Base-by-base conservation (phyloP, 2,329 filamentous ascomycete genomes). In the Fusarium xyrophilum region DNA sequence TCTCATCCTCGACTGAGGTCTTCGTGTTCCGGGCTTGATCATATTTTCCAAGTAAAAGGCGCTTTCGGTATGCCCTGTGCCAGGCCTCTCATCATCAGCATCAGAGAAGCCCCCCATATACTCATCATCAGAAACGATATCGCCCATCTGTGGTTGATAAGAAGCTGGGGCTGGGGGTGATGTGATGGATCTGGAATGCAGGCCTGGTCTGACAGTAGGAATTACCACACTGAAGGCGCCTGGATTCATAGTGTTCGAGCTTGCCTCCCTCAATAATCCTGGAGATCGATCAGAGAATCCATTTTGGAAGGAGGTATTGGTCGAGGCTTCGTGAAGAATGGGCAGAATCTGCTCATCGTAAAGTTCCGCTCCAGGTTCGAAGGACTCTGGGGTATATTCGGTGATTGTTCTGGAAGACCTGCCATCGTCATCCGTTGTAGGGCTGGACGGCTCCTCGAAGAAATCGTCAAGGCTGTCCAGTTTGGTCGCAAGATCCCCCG, bases 341-440 rank as follows among this genome's bases (percentile, higher is more conserved):
- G 95, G 95, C 14, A 96, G 84, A 10, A 96, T 96, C 76, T 97
- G 93, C 77, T 97, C 93, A 73, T 97, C 94, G 78, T 98, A 97
- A 1, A 97, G 81, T 75, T 93, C 89, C 25, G 94, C 92, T 14
- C 89, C 91, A 2, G 89, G 89, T 69, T 96, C 91, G 53, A 89
- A 89, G 13, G 85, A 85, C 65, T 89, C 88, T 0, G 86, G 86
- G 0, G 87, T 83, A 67, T 89, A 91, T 75, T 89, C 88, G 0
- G 88, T 89, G 19, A 89, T 83, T 0, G 88, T 90, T 36, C 84
- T 82, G 2, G 88, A 88, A 0, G 89, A 89, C 6, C 85, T 83
- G 3, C 85, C 84, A 58, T 91, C 87, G 52, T 86, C 87, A 32
- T 83, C 81, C 0, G 79, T 81, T 5, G 88, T 86, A 17, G 89